Conservation (phyloP, 495 filamentous ascomycete genomes). For the Annulohypoxylon stygium region DNA sequence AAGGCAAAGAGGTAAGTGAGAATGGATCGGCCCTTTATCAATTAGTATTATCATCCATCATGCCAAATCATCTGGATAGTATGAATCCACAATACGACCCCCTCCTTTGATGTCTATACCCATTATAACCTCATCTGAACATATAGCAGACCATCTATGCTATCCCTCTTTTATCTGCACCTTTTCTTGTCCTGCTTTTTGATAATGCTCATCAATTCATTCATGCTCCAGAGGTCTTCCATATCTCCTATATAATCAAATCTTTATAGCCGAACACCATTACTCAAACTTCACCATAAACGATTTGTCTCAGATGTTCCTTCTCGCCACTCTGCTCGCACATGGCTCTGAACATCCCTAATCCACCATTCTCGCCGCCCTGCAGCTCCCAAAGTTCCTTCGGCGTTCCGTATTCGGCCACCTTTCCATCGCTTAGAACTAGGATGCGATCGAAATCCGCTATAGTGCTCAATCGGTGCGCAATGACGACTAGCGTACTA, state of each 20-base stretch:
- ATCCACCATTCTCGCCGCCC: slow-evolving; percentile 61
- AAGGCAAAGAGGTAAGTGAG: neutral
- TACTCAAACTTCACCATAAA: slow-evolving; percentile 54
- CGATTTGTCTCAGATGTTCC: slow-evolving; percentile 69
- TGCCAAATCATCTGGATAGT: neutral
- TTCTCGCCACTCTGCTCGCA: slow-evolving; percentile 81
- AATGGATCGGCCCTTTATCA: neutral
- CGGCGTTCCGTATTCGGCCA: slow-evolving; percentile 80
- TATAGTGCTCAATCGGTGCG: slow-evolving; percentile 87
- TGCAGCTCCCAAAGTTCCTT: slow-evolving; percentile 72
- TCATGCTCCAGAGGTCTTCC: neutral
- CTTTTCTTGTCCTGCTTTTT: neutral
- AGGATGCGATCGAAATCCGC: slow-evolving; percentile 88
- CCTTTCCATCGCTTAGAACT: slow-evolving; percentile 80
- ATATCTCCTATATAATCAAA: neutral
- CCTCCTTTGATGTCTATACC: neutral
- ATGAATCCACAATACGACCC: neutral
- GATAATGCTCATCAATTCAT: slow-evolving; percentile 2
- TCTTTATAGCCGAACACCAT: neutral
- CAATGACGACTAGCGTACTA: slow-evolving; percentile 87
- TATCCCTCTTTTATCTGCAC: neutral
- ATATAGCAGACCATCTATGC: neutral
- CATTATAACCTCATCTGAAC: neutral
- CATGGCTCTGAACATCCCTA: slow-evolving; percentile 77
- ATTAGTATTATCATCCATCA: slow-evolving; percentile 6